These are phyloP conservation scores for Fraxinus floribunda DNA, from an alignment of 305 asterid species.

Conservation along the genomic window DNA sequence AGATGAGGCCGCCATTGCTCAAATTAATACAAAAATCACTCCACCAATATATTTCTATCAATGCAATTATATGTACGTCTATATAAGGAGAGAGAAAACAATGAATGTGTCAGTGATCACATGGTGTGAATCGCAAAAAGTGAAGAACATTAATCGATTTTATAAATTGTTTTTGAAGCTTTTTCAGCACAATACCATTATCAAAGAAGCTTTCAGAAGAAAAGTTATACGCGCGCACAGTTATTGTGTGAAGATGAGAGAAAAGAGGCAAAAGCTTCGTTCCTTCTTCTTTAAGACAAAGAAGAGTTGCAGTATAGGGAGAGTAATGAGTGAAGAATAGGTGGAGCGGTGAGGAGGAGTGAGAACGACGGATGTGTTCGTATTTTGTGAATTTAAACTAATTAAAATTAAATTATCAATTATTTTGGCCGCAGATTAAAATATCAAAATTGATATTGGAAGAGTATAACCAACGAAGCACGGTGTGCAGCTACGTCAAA, in stretches of 20 bases:
- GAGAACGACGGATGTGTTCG: constrained; percentile 42
- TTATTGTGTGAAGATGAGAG: constrained; percentile 20
- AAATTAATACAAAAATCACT: not conserved
- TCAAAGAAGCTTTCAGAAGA: constrained; percentile 39
- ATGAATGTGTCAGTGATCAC: constrained; percentile 80
- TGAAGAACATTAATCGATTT: constrained; percentile 40
- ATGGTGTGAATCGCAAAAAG: constrained; percentile 61
- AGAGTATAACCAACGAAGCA: constrained; percentile 4
- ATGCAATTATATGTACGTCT: constrained; percentile 20
- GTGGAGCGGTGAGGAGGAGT: constrained; percentile 29
- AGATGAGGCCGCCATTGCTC: constrained; percentile 80
- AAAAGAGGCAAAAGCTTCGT: constrained; percentile 30
- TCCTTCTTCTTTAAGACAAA: constrained; percentile 62
- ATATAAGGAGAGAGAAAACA: constrained; percentile 13
- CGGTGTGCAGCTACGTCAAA: constrained; percentile 7
- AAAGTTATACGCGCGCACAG: not conserved
- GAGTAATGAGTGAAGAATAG: constrained; percentile 23
- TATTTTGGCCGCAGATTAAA: constrained; percentile 21
- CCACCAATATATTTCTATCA: constrained; percentile 16
- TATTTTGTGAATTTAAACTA: constrained; percentile 43
- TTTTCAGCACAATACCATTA: constrained; percentile 41
- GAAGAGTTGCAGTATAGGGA: constrained; percentile 40
- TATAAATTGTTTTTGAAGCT: constrained; percentile 34
- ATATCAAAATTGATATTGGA: not conserved
- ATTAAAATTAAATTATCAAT: constrained; percentile 24